Evolutionary conservation across 2,329 filamentous ascomycete genomes (phyloP).

Genomic region (Setomelanomma holmii): DNA sequence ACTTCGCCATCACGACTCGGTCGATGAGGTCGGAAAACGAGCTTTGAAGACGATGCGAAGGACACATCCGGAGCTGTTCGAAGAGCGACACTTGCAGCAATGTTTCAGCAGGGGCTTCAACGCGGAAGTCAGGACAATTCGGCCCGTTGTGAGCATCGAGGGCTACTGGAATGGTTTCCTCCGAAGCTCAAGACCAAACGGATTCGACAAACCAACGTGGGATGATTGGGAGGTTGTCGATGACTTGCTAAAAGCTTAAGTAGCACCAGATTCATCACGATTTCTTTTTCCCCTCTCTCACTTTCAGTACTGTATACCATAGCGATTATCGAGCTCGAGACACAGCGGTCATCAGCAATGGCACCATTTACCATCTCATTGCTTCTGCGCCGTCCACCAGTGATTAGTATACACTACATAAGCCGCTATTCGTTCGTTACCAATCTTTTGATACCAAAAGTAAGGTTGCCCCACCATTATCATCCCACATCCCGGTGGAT

Average conservation of each 20-base stretch:
- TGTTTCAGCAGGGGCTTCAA: conserved; percentile 55
- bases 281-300: not conserved
- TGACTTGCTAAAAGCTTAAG: conserved; percentile 41
- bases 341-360: too few relatives aligned
- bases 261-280: not conserved
- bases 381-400: not conserved
- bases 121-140: conserved; percentile 57
- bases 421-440: not conserved
- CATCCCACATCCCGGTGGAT: conserved; percentile 3
- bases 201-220: conserved; percentile 59
- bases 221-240: conserved; percentile 53
- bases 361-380: not conserved
- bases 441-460: not conserved
- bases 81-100: conserved; percentile 56
- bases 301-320: not conserved
- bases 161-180: conserved; percentile 58
- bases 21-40: conserved; percentile 69
- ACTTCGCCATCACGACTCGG: conserved; percentile 67
- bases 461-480: not conserved
- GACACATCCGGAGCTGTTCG: conserved; percentile 63
- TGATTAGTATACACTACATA: not conserved
- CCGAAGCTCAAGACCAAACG: conserved; percentile 60
- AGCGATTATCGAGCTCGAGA: too few relatives aligned
- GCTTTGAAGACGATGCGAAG: conserved; percentile 63
- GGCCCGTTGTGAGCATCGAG: conserved; percentile 55